These are phyloP conservation scores for Roridomyces roridus DNA, from an alignment of 768 basidiomycete genomes.

Conservation along the genomic window DNA sequence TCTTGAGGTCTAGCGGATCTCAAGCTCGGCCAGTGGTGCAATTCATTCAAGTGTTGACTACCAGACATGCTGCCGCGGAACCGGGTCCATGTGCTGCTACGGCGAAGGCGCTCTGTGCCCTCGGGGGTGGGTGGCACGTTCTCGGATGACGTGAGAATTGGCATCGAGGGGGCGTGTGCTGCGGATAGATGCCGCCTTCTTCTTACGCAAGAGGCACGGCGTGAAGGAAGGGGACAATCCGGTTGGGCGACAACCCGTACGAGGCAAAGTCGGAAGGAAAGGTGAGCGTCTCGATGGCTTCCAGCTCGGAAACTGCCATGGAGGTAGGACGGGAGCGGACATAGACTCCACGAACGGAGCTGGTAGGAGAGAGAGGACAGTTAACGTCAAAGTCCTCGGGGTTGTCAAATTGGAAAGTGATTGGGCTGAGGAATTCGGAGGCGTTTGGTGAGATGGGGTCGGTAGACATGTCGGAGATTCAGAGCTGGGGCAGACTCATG, in stretches of 20 bases:
- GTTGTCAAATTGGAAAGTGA: constrained; percentile 13
- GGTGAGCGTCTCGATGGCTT: not conserved
- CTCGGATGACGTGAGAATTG: not conserved
- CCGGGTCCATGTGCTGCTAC: constrained; percentile 10
- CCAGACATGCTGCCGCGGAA: constrained; percentile 15
- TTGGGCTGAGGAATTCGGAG: constrained; percentile 2
- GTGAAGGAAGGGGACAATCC: constrained; percentile 4
- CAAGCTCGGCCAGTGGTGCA: too few relatives aligned
- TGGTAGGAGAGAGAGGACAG: constrained; percentile 15
- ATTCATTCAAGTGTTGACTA: too few relatives aligned
- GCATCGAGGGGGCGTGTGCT: too few relatives aligned
- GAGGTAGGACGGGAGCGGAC: constrained; percentile 14
- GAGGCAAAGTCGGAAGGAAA: not conserved
- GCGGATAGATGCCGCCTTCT: too few relatives aligned
- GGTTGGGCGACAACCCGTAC: constrained; percentile 6
- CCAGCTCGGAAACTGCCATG: not conserved
- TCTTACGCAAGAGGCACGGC: not conserved
- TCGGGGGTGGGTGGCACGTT: too few relatives aligned
- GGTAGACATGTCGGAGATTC: too few relatives aligned
- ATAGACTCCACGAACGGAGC: constrained; percentile 12
- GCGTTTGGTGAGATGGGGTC: too few relatives aligned
- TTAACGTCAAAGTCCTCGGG: not conserved
- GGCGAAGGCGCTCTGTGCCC: not conserved
- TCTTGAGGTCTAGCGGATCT: too few relatives aligned
- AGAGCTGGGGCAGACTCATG: too few relatives aligned